These are phyloP conservation scores for Aspergillus sojae DNA, from an alignment of 2,329 filamentous ascomycete species.

Conservation along the genomic window DNA sequence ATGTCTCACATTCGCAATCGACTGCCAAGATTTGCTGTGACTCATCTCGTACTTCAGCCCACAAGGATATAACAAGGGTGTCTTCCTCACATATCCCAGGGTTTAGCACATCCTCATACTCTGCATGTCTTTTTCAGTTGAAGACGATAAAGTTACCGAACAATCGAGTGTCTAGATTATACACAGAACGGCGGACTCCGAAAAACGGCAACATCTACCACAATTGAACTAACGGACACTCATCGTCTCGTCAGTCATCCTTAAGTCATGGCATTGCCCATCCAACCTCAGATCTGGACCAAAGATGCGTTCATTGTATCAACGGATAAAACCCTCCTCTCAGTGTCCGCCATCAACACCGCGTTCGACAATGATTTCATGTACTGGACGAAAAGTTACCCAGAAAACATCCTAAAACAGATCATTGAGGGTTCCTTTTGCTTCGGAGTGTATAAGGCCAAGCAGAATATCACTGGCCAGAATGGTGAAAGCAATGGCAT, in stretches of 20 bases:
- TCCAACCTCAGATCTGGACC: conserved; percentile 12
- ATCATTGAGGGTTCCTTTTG: conserved; percentile 63
- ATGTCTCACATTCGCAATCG: background rate
- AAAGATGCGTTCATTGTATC: conserved; percentile 49
- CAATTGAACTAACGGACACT: background rate
- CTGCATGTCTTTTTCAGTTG: background rate
- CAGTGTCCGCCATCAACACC: conserved; percentile 57
- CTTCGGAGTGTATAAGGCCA: conserved; percentile 56
- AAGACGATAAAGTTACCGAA: no score
- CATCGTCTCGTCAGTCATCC: no score
- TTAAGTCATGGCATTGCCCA: conserved; percentile 12
- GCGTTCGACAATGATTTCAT: conserved; percentile 60
- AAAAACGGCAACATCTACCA: background rate
- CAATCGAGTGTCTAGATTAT: no score
- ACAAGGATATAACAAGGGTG: background rate
- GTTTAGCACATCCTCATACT: background rate
- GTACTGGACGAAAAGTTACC: conserved; percentile 63
- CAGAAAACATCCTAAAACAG: conserved; percentile 52
- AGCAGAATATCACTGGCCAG: background rate
- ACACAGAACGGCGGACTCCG: no score
- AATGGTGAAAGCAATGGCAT: background rate
- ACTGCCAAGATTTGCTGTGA: background rate
- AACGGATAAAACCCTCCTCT: conserved; percentile 60
- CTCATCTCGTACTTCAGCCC: background rate
- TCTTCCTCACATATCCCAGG: background rate